These are phyloP conservation scores for Pyrus pyrifolia DNA, from an alignment of 306 rosid genomes.

Conservation along the genomic window DNA sequence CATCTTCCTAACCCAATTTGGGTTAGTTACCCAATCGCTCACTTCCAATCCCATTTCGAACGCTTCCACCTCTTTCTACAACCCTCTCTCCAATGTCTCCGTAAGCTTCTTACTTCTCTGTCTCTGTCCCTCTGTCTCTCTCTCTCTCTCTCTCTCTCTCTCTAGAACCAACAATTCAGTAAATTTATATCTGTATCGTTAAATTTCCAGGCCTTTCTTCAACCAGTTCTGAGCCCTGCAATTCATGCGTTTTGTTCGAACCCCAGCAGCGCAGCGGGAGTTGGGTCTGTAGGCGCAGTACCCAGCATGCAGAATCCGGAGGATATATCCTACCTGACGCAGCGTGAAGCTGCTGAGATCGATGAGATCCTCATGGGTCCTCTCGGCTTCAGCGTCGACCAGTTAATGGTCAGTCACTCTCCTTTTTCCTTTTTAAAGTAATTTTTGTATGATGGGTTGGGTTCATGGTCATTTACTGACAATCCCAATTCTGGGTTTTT, in stretches of 20 bases:
- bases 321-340: conserved; percentile 61
- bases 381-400: conserved; percentile 86
- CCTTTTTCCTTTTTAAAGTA: background rate
- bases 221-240: conserved; percentile 21
- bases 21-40: conserved; percentile 11
- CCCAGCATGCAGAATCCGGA: conserved; percentile 39
- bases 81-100: conserved; percentile 26
- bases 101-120: conserved; percentile 18
- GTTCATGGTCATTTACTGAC: background rate
- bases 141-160: background rate
- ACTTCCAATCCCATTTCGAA: background rate
- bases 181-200: background rate
- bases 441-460: background rate
- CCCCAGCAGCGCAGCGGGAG: conserved; percentile 12
- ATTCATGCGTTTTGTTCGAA: conserved; percentile 35
- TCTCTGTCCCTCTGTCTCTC: background rate
- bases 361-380: conserved; percentile 94
- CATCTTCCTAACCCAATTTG: background rate
- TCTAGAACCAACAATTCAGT: background rate
- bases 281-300: conserved; percentile 1
- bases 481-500: background rate
- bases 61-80: conserved; percentile 14
- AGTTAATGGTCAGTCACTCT: conserved; percentile 59
- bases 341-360: conserved; percentile 81
- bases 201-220: conserved; percentile 34